Evolutionary conservation across 495 filamentous ascomycete species (phyloP), one percentile per base, ranked within the genome.

Genomic region (Talaromyces liani): DNA sequence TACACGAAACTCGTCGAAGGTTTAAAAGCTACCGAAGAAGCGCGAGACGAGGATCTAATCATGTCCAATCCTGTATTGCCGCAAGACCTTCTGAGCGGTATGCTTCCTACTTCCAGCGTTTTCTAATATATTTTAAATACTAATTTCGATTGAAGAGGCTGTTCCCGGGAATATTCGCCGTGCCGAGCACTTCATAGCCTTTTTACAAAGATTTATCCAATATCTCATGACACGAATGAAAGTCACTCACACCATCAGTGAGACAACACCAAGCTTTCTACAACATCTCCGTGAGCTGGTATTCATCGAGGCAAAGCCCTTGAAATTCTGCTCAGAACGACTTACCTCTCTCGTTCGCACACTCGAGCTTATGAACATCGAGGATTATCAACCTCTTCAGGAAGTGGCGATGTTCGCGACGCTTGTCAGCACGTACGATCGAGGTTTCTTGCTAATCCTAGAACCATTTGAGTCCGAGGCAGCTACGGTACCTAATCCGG

Each of bases 371-470:
- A 92, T 92, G 20, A 97, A 96, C 66, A 96, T 99, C 58, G 95
- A 98, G 76, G 95, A 99, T 70, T 98, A 95, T 70, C 92, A 96
- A 64, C 89, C 94, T 5, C 83, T 99, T 0, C 95, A 99, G 80
- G 93, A 99, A 79, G 92, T 99, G 12, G 95, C 95, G 7, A 96
- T 93, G 2, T 99, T 99, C 72, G 95, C 95, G n/a, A 99, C 95
- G 2, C 83, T 99, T 0, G 92, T 94, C 34, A 89, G 94, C 51
- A 99, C 95, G 2, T 99, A 99, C 72, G 95, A 99, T 64, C 96
- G 91, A 70, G 95, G 95, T 4, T 99, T 99, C 70, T 81, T 96
- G 4, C 82, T 99, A 29, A 99, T 99, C 51, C 82, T 98, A 36
- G 94, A 99, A 67, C 95, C 95, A 1, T 99, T 88, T 68, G 95